These are phyloP conservation scores for Spergularia azorica DNA, from an alignment of 179 eudicot species.

Conservation along the genomic window DNA sequence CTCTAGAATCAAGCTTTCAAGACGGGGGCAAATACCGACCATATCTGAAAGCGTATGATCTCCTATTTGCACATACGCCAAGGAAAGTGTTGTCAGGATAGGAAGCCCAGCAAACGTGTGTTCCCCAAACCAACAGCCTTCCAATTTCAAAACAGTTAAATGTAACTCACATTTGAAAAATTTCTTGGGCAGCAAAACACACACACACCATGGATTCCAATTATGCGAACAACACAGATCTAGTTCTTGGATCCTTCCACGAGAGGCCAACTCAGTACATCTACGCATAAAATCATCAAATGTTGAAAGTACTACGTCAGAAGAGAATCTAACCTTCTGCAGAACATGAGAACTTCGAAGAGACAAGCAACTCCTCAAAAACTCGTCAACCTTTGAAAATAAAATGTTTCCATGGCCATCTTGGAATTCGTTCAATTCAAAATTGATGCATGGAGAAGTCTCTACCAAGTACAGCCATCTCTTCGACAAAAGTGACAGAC, in stretches of 20 bases:
- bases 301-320: background rate
- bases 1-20: slow-evolving; percentile 7
- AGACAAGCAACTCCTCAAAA: background rate
- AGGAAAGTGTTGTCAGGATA: slow-evolving; percentile 1
- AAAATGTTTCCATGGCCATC: background rate
- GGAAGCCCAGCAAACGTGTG: background rate
- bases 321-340: background rate
- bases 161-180: background rate
- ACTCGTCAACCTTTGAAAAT: background rate
- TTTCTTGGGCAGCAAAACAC: background rate
- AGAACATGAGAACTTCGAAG: background rate
- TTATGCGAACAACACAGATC: slow-evolving; percentile 8
- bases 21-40: slow-evolving; percentile 2
- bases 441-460: slow-evolving; percentile 5
- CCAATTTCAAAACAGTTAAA: slow-evolving; percentile 9
- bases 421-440: background rate
- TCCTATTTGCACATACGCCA: background rate
- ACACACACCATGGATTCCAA: no score
- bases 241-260: slow-evolving; percentile 13
- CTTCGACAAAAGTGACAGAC: slow-evolving; percentile 9
- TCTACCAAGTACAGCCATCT: slow-evolving; percentile 5
- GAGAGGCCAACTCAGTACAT: background rate
- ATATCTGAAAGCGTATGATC: background rate
- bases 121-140: background rate
- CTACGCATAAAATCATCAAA: background rate